Evolutionary conservation across 225 moss, liverwort and hornwort species (phyloP), one percentile per base, ranked within the genome.

Genomic region (Sphagnum contortum): DNA sequence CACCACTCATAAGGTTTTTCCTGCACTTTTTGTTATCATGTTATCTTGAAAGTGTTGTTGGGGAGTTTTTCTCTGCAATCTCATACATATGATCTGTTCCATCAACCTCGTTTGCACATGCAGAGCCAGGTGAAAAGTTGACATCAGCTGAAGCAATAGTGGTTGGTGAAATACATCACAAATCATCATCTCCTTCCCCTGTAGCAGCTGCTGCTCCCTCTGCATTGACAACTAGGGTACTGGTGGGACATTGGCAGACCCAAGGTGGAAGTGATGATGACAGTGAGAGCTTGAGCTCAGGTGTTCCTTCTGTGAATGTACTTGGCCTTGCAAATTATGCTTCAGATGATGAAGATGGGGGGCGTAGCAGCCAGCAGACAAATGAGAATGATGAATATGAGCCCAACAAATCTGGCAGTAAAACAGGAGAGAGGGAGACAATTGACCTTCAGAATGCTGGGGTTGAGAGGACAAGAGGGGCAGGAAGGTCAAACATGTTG

Each of bases 281-380:
- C 13, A 86, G 79, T 79, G 85, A 83, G 64, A 83, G 88, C 71
- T 68, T 74, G 69, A 81, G 85, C 73, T 90, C 92, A 48, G 98
- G 83, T 60, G 79, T 71, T 59, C 89, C 93, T 63, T 72, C 76
- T 72, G 89, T 83, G 65, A 98, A 98, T 74, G 70, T 98, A 12
- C 81, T 98, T 29, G 98, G 98, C 63, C 98, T 98, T 73, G 98
- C 98, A 65, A 93, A 77, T 73, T 98, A 98, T 71, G 98, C 93
- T 70, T 93, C 98, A 58, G 98, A 98, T 72, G 96, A 98, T 48
- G 98, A 98, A 64, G 98, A 91, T 75, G 86, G 74, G 54, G 82
- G 77, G 67, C 85, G 86, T 60, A 82, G 70, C 60, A 69, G 72
- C 54, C 64, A 77, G 62, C 75, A 71, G 65, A 55, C 69, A 63